Percentiles rank a stretch among this genome's conserved stretches.
phyloP scores from a whole-genome alignment of 495 filamentous ascomycete species.

The Aspergillus biplanus region DNA sequence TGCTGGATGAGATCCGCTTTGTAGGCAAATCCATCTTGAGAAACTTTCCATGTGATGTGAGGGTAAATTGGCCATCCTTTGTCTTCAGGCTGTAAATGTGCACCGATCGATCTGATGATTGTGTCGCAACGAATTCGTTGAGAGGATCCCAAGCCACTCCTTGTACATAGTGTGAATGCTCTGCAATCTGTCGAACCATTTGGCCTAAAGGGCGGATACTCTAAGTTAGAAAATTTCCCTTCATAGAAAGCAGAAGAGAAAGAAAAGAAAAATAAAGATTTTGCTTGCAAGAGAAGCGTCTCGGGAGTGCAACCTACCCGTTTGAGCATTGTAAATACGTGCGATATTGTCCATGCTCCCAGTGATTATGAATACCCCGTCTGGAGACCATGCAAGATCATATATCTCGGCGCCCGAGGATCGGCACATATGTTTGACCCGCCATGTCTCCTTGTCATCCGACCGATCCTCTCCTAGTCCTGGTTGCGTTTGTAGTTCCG shows the following conservation, averaged over 20 bases:
- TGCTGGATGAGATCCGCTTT: slow-evolving; percentile 86
- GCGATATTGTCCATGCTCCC: slow-evolving; percentile 99
- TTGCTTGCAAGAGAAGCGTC: background rate
- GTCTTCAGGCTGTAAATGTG: slow-evolving; percentile 96
- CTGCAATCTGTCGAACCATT: slow-evolving; percentile 93
- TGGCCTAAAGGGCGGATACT: slow-evolving; percentile 58
- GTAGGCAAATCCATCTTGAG: slow-evolving; percentile 90
- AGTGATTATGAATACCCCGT: slow-evolving; percentile 94
- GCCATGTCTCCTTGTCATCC: slow-evolving; percentile 96
- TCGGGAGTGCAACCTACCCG: slow-evolving; percentile 64
- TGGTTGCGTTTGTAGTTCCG: slow-evolving; percentile 66
- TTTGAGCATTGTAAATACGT: slow-evolving; percentile 93
- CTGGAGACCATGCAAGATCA: slow-evolving; percentile 96
- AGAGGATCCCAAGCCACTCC: slow-evolving; percentile 98
- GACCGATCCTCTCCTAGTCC: slow-evolving; percentile 80
- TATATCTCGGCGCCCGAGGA: slow-evolving; percentile 94
- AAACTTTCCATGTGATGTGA: slow-evolving; percentile 75
- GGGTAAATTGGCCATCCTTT: slow-evolving; percentile 92
- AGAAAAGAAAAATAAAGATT: background rate
- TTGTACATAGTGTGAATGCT: slow-evolving; percentile 99
- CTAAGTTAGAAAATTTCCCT: slow-evolving; percentile 5
- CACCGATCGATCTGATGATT: slow-evolving; percentile 96
- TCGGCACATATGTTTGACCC: slow-evolving; percentile 95
- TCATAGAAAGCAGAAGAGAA: background rate
- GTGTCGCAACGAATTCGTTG: slow-evolving; percentile 97